phyloP scores from a whole-genome alignment of 2,329 filamentous ascomycete genomes.

The Diaporthe velutina region DNA sequence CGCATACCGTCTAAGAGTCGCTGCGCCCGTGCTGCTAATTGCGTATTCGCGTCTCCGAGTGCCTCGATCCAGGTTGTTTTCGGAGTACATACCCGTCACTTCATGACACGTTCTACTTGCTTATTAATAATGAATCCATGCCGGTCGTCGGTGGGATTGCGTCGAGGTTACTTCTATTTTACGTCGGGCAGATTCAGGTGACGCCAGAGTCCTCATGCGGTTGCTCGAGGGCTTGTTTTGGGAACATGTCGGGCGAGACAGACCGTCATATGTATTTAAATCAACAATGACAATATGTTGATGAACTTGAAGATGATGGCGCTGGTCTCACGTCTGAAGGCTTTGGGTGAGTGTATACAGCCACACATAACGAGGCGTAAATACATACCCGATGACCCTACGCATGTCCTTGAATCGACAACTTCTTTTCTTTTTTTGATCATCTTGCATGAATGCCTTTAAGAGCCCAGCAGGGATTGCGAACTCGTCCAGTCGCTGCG shows the following conservation, averaged over 20 bases:
- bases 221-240: neutral
- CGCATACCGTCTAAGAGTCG: slow-evolving; percentile 48
- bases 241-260: neutral
- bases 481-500: neutral
- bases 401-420: neutral
- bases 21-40: neutral
- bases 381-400: neutral
- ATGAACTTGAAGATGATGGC: neutral
- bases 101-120: neutral
- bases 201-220: neutral
- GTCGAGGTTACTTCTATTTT: neutral
- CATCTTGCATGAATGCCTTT: no score
- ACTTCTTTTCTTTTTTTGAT: neutral
- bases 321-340: neutral
- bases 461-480: neutral
- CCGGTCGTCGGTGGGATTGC: neutral
- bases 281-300: neutral
- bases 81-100: slow-evolving; percentile 15
- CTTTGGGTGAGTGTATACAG: neutral
- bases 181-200: neutral
- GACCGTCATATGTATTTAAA: neutral
- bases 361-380: neutral
- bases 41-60: neutral
- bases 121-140: slow-evolving; percentile 9
- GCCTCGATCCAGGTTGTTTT: neutral